Percentiles rank a stretch among this genome's conserved stretches.
These are phyloP conservation scores for Clonostachys chloroleuca DNA, from an alignment of 2,329 filamentous ascomycete species.

Conservation along the genomic window DNA sequence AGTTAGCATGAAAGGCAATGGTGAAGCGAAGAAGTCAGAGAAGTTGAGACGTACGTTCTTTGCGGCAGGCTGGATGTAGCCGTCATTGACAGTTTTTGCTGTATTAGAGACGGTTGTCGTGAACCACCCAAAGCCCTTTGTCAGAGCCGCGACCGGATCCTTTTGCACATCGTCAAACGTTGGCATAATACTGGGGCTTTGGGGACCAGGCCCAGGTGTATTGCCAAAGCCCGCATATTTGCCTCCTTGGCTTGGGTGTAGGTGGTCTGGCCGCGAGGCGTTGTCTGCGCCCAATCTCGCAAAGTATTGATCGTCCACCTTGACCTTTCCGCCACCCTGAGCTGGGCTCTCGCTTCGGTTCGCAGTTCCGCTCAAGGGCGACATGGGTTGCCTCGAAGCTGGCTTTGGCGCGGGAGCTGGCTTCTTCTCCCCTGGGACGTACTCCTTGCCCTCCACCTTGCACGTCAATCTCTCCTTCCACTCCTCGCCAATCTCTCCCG, in stretches of 20 bases:
- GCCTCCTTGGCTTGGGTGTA: slow-evolving; percentile 86
- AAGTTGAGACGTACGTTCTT: slow-evolving; percentile 59
- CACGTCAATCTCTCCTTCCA: slow-evolving; percentile 87
- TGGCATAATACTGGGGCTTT: slow-evolving; percentile 44
- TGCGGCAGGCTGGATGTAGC: slow-evolving; percentile 89
- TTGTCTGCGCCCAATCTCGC: slow-evolving; percentile 81
- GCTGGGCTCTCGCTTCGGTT: slow-evolving; percentile 32
- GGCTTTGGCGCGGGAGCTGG: slow-evolving; percentile 15
- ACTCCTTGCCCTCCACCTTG: slow-evolving; percentile 85
- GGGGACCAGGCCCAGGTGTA: slow-evolving; percentile 49
- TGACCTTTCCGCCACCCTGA: slow-evolving; percentile 40
- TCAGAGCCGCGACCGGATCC: slow-evolving; percentile 83
- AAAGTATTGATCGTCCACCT: slow-evolving; percentile 85
- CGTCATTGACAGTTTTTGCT: slow-evolving; percentile 85
- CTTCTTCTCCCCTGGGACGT: slow-evolving; percentile 68
- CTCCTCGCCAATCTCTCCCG: slow-evolving; percentile 86
- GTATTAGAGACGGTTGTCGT: slow-evolving; percentile 82
- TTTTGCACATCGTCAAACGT: slow-evolving; percentile 85
- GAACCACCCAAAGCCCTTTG: slow-evolving; percentile 94
- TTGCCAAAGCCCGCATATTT: slow-evolving; percentile 92
- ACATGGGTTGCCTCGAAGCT: slow-evolving; percentile 25
- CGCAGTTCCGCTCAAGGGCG: slow-evolving; percentile 31
- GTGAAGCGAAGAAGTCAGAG: slow-evolving; percentile 1
- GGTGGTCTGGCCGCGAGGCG: slow-evolving; percentile 63
- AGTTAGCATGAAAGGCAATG: background rate